Conservation (phyloP, 2,329 filamentous ascomycete genomes). For the Diaporthe batatas region DNA sequence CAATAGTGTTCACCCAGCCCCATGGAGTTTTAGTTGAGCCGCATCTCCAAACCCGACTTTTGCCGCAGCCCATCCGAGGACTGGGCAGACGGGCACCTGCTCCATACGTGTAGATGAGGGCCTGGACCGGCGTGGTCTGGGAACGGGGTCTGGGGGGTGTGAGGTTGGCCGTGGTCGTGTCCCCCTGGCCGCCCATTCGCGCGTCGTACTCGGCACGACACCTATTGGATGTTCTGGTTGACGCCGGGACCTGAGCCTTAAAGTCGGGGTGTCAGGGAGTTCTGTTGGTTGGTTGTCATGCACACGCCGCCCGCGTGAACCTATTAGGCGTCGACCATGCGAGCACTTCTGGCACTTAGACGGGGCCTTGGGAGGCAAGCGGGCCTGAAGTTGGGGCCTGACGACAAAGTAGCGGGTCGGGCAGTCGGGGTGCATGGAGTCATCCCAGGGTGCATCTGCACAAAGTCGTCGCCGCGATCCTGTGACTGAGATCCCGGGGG, state of each 20-base stretch:
- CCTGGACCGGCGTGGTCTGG: background rate
- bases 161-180: slow-evolving; percentile 8
- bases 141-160: background rate
- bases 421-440: slow-evolving; percentile 2
- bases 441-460: slow-evolving; percentile 23
- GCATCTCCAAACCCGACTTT: slow-evolving; percentile 30
- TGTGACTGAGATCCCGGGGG: slow-evolving; percentile 25
- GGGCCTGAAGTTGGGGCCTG: slow-evolving; percentile 28
- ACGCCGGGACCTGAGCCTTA: background rate
- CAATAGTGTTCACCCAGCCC: slow-evolving; percentile 12
- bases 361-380: slow-evolving; percentile 21
- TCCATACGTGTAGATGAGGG: background rate
- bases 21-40: slow-evolving; percentile 31
- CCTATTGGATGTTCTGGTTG: background rate
- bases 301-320: background rate
- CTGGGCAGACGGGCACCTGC: background rate
- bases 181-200: slow-evolving; percentile 14
- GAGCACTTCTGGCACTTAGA: background rate
- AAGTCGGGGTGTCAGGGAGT: background rate
- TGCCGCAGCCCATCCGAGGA: slow-evolving; percentile 12
- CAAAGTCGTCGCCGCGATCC: slow-evolving; percentile 10
- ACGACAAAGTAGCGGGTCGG: background rate
- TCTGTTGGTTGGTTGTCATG: slow-evolving; percentile 12
- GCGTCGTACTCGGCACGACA: slow-evolving; percentile 23
- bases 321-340: slow-evolving; percentile 18